Percentiles rank a stretch among this genome's conserved stretches.
Conservation (phyloP, 2,329 filamentous ascomycete species). For the Emergomyces pasteurianus region DNA sequence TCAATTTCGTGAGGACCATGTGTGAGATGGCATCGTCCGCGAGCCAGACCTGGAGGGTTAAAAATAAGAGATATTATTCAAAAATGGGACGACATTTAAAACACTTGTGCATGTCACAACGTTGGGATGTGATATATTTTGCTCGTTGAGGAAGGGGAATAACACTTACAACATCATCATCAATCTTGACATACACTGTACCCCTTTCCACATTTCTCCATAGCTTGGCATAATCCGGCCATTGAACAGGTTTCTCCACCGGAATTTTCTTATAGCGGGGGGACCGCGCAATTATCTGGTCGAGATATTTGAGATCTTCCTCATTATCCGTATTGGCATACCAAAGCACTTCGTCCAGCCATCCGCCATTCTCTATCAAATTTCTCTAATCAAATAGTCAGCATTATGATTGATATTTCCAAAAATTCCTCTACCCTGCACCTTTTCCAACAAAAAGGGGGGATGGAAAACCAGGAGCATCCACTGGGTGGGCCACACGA, state of each 20-base stretch:
- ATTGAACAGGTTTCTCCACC: slow-evolving; percentile 4
- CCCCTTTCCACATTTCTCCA: slow-evolving; percentile 6
- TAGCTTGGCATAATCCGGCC: slow-evolving; percentile 6
- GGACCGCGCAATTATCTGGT: slow-evolving; percentile 18
- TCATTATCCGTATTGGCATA: slow-evolving; percentile 28
- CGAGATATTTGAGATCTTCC: slow-evolving; percentile 26
- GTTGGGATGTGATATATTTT: background rate
- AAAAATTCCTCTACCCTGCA: background rate
- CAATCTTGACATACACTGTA: slow-evolving; percentile 25
- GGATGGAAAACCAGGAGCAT: background rate
- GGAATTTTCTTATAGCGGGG: slow-evolving; percentile 7
- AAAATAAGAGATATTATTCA: background rate
- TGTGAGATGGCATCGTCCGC: slow-evolving; percentile 40
- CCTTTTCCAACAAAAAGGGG: background rate
- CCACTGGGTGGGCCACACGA: background rate
- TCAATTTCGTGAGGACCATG: slow-evolving; percentile 41
- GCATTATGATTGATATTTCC: background rate
- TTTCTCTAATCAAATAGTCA: slow-evolving; percentile 18
- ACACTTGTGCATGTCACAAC: background rate
- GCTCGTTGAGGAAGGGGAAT: too few species aligned
- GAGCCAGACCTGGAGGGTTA: slow-evolving; percentile 18
- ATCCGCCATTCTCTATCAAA: slow-evolving; percentile 27
- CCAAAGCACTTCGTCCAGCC: slow-evolving; percentile 32
- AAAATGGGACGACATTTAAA: background rate
- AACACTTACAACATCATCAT: slow-evolving; percentile 28